Base-by-base conservation (phyloP, 495 filamentous ascomycete genomes). In the Chaetomium tenue region DNA sequence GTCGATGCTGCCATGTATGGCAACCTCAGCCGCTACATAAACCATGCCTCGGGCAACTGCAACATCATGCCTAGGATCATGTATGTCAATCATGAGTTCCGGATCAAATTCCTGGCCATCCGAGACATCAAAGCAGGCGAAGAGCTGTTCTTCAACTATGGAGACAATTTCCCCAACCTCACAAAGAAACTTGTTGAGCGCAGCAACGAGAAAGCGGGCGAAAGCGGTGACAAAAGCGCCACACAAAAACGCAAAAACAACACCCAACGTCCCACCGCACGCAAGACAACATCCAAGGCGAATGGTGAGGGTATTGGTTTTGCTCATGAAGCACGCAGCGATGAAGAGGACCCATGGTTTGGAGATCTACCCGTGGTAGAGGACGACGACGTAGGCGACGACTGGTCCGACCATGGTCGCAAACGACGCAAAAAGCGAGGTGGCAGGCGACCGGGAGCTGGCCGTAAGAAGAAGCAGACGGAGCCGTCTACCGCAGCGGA, bases 71-170 rank as follows among this genome's bases (percentile, higher is more conserved):
- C 88, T 0, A 79, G 83, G 55, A 82, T 89, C 30, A 69, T 85
- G 15, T 81, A 89, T 56, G 87, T 86, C 18, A 89, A 89, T 63
- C 81, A 83, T 25, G 84, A 86, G 51, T 84, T 83, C 61, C 82
- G 89, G 16, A 90, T 92, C 69, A 87, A 85, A 37, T 86, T 92
- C 70, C 82, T 79, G 55, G 86, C 89, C 0, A 72, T 79, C 22
- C 71, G 82, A 8, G 79, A 86, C 20, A 83, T 91, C 51, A 78
- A 79, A 44, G 76, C 78, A 1, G 88, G 89, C 18, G 83, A 88
- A 42, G 89, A 92, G 70, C 72, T 92, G 6, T 88, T 89, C 67
- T 91, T 91, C 69, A 81, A 89, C 73, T 90, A 90, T 68, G 82
- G 81, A 47, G 84, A 82, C 66, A 79, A 78, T 28, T 79, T 80